A percentile compares a stretch with the other conserved stretches of the same genome.
These are phyloP conservation scores for Nakazawaea peltata DNA, from an alignment of 805 yeast species.

Conservation along the genomic window DNA sequence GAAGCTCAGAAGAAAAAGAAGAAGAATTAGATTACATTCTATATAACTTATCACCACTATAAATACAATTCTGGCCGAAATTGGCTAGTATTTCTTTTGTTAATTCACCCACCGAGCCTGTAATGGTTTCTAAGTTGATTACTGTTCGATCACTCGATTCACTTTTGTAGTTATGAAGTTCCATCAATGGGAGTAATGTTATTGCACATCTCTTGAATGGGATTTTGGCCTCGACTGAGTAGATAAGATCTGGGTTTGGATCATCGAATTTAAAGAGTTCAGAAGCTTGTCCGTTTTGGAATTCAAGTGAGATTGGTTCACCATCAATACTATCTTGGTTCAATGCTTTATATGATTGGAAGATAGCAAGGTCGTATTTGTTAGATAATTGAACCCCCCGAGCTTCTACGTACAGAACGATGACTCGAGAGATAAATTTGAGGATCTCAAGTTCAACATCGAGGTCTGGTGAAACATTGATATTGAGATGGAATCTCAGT, in stretches of 20 bases:
- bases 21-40: constrained; percentile 5
- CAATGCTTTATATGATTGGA: constrained; percentile 4
- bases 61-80: constrained; percentile 4
- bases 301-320: background rate
- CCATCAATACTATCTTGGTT: background rate
- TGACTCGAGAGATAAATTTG: constrained; percentile 1
- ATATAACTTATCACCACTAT: constrained; percentile 8
- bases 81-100: background rate
- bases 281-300: background rate
- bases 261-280: constrained; percentile 1
- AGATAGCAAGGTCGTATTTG: constrained; percentile 4
- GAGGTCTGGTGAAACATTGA: background rate
- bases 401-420: background rate
- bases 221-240: constrained; percentile 1
- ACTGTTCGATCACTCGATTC: background rate
- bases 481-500: background rate
- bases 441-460: constrained; percentile 2
- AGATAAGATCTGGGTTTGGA: background rate
- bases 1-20: constrained; percentile 58
- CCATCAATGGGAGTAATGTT: constrained; percentile 7
- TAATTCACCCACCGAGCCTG: background rate
- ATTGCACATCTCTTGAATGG: constrained; percentile 8
- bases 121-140: background rate
- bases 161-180: constrained; percentile 3
- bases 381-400: background rate